Conservation (phyloP, 2,329 filamentous ascomycete genomes). For the Diaporthe sp. region DNA sequence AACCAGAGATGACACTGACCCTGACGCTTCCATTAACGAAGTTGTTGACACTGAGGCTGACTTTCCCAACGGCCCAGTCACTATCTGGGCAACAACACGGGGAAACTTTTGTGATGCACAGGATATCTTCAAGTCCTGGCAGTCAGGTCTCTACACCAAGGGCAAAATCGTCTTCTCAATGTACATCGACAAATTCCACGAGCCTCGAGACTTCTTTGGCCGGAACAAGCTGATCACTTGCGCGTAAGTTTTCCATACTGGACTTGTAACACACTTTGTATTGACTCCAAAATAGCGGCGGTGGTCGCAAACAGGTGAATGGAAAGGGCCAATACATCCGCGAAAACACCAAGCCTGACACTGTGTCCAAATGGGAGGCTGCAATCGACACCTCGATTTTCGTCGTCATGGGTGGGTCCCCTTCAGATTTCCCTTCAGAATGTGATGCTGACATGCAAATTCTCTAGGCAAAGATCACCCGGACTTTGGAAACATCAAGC, state of each 20-base stretch:
- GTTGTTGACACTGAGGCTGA: background rate
- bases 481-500: conserved; percentile 45
- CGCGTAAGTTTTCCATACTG: conserved; percentile 60
- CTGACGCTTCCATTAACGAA: background rate
- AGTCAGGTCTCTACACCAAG: conserved; percentile 70
- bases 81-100: conserved; percentile 70
- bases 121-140: conserved; percentile 72
- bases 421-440: background rate
- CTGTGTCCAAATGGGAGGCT: background rate
- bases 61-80: conserved; percentile 49
- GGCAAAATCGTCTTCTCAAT: conserved; percentile 66
- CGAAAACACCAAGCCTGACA: background rate
- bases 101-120: conserved; percentile 75
- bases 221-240: conserved; percentile 74
- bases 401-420: conserved; percentile 64
- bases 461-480: conserved; percentile 63
- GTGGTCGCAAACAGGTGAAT: conserved; percentile 56
- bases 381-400: conserved; percentile 62
- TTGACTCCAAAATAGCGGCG: conserved; percentile 58
- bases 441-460: conserved; percentile 29
- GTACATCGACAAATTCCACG: conserved; percentile 69
- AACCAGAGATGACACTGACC: background rate
- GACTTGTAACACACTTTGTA: background rate
- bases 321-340: background rate
- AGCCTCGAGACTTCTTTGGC: conserved; percentile 70